A percentile compares a stretch with the other conserved stretches of the same genome.
Evolutionary conservation across 768 basidiomycete species (phyloP).

Genomic region (Kwoniella heveanensis): DNA sequence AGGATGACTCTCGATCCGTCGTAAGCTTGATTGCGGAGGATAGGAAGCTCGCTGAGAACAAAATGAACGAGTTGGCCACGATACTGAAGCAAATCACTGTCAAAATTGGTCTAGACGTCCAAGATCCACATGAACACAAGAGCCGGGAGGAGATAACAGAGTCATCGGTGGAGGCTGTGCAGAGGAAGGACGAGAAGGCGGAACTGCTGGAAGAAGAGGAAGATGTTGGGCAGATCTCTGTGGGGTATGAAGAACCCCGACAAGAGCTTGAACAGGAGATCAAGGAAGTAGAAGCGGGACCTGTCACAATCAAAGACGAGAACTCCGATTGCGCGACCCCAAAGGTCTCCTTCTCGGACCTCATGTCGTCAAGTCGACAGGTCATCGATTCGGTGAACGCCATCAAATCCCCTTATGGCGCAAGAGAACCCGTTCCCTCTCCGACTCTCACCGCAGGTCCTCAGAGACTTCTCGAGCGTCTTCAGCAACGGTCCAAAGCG

Average conservation of each 20-base stretch:
- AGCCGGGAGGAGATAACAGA: too few relatives aligned
- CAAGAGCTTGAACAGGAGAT: too few relatives aligned
- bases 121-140: too few relatives aligned
- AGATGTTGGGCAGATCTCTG: too few relatives aligned
- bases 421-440: not conserved
- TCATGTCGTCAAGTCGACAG: not conserved
- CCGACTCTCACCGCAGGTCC: not conserved
- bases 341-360: not conserved
- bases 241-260: too few relatives aligned
- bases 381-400: conserved; percentile 13
- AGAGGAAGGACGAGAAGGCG: too few relatives aligned
- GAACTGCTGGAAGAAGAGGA: too few relatives aligned
- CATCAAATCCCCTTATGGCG: conserved; percentile 3
- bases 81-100: conserved; percentile 41
- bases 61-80: conserved; percentile 30
- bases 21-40: not conserved
- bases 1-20: not conserved
- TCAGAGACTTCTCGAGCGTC: not conserved
- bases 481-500: not conserved
- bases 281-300: not conserved
- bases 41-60: conserved; percentile 8
- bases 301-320: not conserved
- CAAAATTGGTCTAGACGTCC: conserved; percentile 24
- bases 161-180: too few relatives aligned
- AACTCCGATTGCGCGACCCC: not conserved